Evolutionary conservation across 225 moss, liverwort and hornwort genomes (phyloP), one percentile per base, ranked within the genome.

Genomic region (Pseudoscleropodium purum): DNA sequence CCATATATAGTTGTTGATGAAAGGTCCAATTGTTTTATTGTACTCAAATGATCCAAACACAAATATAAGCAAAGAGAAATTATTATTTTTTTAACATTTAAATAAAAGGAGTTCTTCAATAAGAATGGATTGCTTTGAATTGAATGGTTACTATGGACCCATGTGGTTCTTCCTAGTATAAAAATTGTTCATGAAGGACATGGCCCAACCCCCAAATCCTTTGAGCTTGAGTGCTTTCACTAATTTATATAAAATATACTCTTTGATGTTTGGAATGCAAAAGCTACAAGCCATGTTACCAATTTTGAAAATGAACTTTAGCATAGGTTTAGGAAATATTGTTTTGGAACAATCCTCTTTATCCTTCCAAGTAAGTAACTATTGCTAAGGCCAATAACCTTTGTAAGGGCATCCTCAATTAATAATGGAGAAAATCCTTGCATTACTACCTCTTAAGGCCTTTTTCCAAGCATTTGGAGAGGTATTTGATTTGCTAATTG

Each of bases 201-300:
- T 29, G 3, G 3, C 2, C 16, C 17, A 43, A 17, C 5, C 4
- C 0, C 29, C 2, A 45, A 29, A 16, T 74, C 2, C 2, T 41
- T 27, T 43, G 5, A 43, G 5, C 5, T 1, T 17, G 10, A 74
- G 1, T 5, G 5, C 5, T 16, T 29, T 16, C 3, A 10, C 15
- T 10, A 74, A 29, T 45, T 3, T 45, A 45, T 6, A 5, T 29
- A 30, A 43, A 73, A 43, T 25, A 27, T 5, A 73, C 7, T 45
- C 8, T 45, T 29, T 1, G 1, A 45, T 74, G 17, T 0, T 73
- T 43, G 2, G 16, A 43, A 73, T 8, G 13, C 29, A 43, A 9
- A 27, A 43, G 10, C 3, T 73, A 0, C 14, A 27, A 26, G 3
- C 15, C 10, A 1, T 0, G 1, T 43, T 9, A 43, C 8, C 3